Base-by-base conservation (phyloP, 805 yeast genomes). In the Ogataea zsoltii region DNA sequence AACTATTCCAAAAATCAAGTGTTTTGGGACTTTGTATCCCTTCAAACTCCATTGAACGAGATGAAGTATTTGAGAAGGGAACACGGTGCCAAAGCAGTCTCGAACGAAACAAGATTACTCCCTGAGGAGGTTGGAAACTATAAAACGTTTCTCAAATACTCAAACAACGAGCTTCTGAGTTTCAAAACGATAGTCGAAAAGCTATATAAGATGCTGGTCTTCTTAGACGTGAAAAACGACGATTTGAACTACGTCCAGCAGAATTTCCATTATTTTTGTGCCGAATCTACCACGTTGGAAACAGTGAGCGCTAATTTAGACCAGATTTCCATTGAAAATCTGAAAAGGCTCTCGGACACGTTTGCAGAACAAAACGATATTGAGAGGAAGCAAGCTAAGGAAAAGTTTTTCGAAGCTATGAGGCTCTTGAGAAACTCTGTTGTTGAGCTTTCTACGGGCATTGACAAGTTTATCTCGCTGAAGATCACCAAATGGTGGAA, bases 401-500 rank as follows among this genome's bases (percentile, higher is more conserved):
- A 50, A 4, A 33, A 31, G 16, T 46, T 56, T 12, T 25, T 41
- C 12, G 56, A 52, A 26, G 45, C 53, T 2, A 15, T 56, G 23
- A 48, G 49, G 23, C 34, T 51, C 18, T 46, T 58, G 21, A 51
- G 54, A 29, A 49, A 37, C 31, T 33, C 51, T 23, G 48, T 41
- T 3, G 53, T 46, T 4, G 65, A 66, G 44, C 56, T 77, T 26
- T 49, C 63, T 7, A 43, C 45, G 7, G 60, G 62, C 16, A 62
- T 71, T 7, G 62, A 65, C 15, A 50, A 49, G n/a, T 50, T 75
- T 35, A 44, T 73, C 6, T 54, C 54, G 15, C 55, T 44, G 4
- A 69, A 69, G 44, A 62, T 76, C 3, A 59, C 61, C 25, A 61
- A 55, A 33, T 77, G 82, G 82, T 70, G 79, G 74, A 68, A 61